Conservation (phyloP, 352 stramenopile species). For the Globisporangium cystogenes region DNA sequence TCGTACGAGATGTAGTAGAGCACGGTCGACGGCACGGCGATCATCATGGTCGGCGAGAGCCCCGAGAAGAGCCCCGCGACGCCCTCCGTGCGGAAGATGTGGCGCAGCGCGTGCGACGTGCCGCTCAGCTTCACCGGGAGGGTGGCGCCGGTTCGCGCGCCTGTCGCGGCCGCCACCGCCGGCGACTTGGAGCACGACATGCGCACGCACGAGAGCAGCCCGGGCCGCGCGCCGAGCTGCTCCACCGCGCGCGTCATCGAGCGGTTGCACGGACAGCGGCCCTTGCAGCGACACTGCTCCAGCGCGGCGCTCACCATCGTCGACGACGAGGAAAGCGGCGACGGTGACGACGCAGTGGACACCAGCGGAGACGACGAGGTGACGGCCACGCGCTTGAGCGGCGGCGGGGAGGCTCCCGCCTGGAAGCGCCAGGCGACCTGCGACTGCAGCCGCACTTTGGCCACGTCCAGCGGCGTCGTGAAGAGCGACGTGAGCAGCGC, state of each 20-base stretch:
- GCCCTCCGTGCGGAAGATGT: slow-evolving; percentile 83
- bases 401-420: neutral
- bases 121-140: slow-evolving; percentile 31
- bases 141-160: neutral
- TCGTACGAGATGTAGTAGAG: slow-evolving; percentile 97
- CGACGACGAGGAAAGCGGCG: neutral
- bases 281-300: slow-evolving; percentile 42
- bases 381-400: neutral
- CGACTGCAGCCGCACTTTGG: slow-evolving; percentile 76
- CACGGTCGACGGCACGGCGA: slow-evolving; percentile 92
- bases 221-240: slow-evolving; percentile 21
- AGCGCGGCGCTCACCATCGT: slow-evolving; percentile 13
- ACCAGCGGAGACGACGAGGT: neutral
- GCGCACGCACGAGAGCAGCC: slow-evolving; percentile 27
- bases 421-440: slow-evolving; percentile 36
- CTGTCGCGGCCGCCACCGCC: neutral
- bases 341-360: neutral
- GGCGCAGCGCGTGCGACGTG: slow-evolving; percentile 57
- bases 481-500: slow-evolving; percentile 80
- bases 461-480: slow-evolving; percentile 78
- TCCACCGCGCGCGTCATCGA: slow-evolving; percentile 44
- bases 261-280: slow-evolving; percentile 48
- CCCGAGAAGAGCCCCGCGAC: slow-evolving; percentile 81
- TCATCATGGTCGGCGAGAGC: slow-evolving; percentile 88
- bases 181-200: slow-evolving; percentile 27